phyloP scores from a whole-genome alignment of 768 basidiomycete species.

The Wakefieldia striispora region DNA sequence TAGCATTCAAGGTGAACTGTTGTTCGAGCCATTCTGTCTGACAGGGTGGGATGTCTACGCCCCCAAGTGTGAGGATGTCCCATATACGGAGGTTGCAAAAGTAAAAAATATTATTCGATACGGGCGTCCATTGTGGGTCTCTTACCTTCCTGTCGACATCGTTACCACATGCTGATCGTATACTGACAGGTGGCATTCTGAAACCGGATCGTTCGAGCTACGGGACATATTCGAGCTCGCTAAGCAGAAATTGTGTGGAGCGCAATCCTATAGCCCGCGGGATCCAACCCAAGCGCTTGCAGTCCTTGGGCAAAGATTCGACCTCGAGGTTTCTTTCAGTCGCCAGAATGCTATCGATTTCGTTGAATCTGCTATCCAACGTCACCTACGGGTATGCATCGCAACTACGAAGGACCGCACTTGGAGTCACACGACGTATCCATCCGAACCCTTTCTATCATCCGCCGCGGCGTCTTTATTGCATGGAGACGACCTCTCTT shows the following conservation, averaged over 20 bases:
- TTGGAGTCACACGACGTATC: constrained; percentile 8
- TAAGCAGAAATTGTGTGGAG: background rate
- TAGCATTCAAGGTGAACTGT: background rate
- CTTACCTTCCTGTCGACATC: too few relatives aligned
- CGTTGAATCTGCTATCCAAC: background rate
- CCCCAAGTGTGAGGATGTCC: too few relatives aligned
- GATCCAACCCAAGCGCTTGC: constrained; percentile 2
- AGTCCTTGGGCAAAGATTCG: constrained; percentile 9
- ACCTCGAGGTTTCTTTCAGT: background rate
- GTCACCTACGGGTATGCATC: constrained; percentile 8
- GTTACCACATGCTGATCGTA: too few relatives aligned
- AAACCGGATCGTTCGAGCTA: too few relatives aligned
- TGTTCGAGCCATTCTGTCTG: too few relatives aligned
- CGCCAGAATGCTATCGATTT: background rate
- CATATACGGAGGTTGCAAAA: too few relatives aligned
- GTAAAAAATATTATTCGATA: too few relatives aligned
- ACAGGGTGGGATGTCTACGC: too few relatives aligned
- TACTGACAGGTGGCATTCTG: too few relatives aligned
- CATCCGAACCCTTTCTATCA: constrained; percentile 11
- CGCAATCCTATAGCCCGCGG: background rate
- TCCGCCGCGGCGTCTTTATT: constrained; percentile 1
- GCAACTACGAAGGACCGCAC: background rate
- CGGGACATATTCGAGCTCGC: background rate
- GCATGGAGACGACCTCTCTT: background rate
- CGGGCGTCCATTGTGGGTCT: too few relatives aligned